Conservation (phyloP, 257 asterid species). For the Sherardia arvensis region DNA sequence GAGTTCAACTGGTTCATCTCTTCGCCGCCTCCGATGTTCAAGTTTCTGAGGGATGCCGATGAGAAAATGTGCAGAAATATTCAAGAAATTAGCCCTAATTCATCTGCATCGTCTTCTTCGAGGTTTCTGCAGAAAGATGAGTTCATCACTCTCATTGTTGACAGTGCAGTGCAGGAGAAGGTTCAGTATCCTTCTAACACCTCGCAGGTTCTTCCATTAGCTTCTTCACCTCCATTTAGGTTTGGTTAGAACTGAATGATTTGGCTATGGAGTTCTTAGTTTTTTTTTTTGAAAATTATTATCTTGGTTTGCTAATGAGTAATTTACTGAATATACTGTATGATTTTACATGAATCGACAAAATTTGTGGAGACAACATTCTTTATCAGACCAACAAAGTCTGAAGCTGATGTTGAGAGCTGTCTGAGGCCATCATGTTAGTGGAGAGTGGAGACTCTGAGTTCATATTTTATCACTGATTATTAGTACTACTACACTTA, state of each 20-base stretch:
- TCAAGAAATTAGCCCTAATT: neutral
- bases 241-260: neutral
- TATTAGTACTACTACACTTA: constrained; percentile 5
- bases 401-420: constrained; percentile 19
- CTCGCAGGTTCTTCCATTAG: constrained; percentile 27
- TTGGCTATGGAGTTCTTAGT: neutral
- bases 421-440: constrained; percentile 12
- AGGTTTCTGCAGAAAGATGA: constrained; percentile 10
- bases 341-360: constrained; percentile 1
- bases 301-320: neutral
- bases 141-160: constrained; percentile 27
- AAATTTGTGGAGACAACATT: constrained; percentile 18
- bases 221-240: constrained; percentile 21
- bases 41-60: constrained; percentile 31
- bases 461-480: constrained; percentile 9
- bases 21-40: constrained; percentile 39
- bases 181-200: constrained; percentile 18
- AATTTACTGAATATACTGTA: neutral
- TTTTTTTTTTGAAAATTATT: no score
- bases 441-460: constrained; percentile 15
- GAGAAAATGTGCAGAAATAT: constrained; percentile 19
- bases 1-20: constrained; percentile 26
- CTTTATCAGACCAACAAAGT: constrained; percentile 12
- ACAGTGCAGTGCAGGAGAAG: constrained; percentile 17
- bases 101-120: constrained; percentile 10